These are phyloP conservation scores for Phaeolepiota aurea DNA, from an alignment of 768 basidiomycete genomes.

Conservation along the genomic window DNA sequence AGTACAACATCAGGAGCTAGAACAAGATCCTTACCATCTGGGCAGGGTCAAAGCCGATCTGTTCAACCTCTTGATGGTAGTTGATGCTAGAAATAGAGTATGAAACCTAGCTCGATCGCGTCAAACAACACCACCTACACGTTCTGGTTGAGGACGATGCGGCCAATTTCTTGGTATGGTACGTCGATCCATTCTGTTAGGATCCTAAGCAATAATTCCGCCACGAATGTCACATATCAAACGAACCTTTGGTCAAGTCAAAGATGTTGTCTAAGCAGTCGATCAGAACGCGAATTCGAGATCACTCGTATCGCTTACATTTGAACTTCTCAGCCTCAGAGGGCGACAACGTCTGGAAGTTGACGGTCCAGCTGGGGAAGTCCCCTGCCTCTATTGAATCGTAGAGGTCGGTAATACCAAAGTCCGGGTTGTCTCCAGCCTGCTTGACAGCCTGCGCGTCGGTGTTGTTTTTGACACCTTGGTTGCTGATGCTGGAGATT, in stretches of 20 bases:
- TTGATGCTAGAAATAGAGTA: slow-evolving; percentile 3
- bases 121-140: slow-evolving; percentile 14
- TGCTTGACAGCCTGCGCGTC: slow-evolving; percentile 22
- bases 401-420: slow-evolving; percentile 44
- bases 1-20: not conserved
- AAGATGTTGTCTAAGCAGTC: slow-evolving; percentile 34
- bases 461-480: slow-evolving; percentile 22
- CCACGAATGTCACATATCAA: not conserved
- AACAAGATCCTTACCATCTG: slow-evolving; percentile 28
- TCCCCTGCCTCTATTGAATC: slow-evolving; percentile 45
- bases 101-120: not conserved
- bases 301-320: slow-evolving; percentile 8
- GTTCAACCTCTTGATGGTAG: slow-evolving; percentile 28
- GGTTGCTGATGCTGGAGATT: slow-evolving; percentile 18
- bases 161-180: slow-evolving; percentile 24
- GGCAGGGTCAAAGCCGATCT: slow-evolving; percentile 39
- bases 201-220: too few relatives aligned
- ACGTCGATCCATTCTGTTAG: slow-evolving; percentile 28
- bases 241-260: slow-evolving; percentile 36
- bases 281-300: slow-evolving; percentile 1
- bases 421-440: slow-evolving; percentile 40
- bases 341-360: slow-evolving; percentile 45
- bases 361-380: slow-evolving; percentile 51
- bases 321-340: slow-evolving; percentile 41
- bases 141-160: slow-evolving; percentile 28